Base-by-base conservation (phyloP, 164 flowering plant species). In the Brasenia schreberi region DNA sequence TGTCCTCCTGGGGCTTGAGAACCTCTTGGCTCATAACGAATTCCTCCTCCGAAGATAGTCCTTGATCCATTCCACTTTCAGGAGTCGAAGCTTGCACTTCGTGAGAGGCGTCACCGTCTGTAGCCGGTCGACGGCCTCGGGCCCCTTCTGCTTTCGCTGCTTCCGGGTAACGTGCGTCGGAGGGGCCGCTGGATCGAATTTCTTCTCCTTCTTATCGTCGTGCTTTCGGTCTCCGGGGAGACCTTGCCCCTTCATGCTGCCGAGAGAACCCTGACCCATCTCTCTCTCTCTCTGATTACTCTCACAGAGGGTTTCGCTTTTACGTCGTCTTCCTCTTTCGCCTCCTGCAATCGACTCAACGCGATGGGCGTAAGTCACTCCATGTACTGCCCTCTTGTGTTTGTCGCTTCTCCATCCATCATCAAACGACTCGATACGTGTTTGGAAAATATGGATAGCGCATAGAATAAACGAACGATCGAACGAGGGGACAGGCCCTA, bases 41-140 rank as follows among this genome's bases (percentile, higher is more conserved):
- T 52, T 79, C 82, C 67, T 79, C 82, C 64, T 79, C 82, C 82
- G 58, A 10, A 79, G 64, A 18, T 77, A 79, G 56, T 79, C 82
- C 64, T 79, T 79, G 64, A 79, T 73, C 7, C 79, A 63, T 53
- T 76, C 79, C 17, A 79, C 76, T 44, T 76, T 76, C 42, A 79
- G 58, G 0, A 79, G 67, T 43, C 81, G 60, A n/a, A 79, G 76
- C 67, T 76, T 76, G 66, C 82, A 79, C 39, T 79, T 79, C 5
- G 79, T 66, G 6, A 72, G 66, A 0, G 82, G 82, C 1, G 82
- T 79, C 17, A 79, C 79, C 5, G 43, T 59, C 17, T 78, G 82
- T 6, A 79, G 65, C 7, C 79, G 70, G 2, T 79, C 79, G 0
- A 79, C 82, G 4, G 82, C 74, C n/a, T 79, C 82, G 0, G 82